Base-by-base conservation (phyloP, 768 basidiomycete species). In the Galerina marginata region DNA sequence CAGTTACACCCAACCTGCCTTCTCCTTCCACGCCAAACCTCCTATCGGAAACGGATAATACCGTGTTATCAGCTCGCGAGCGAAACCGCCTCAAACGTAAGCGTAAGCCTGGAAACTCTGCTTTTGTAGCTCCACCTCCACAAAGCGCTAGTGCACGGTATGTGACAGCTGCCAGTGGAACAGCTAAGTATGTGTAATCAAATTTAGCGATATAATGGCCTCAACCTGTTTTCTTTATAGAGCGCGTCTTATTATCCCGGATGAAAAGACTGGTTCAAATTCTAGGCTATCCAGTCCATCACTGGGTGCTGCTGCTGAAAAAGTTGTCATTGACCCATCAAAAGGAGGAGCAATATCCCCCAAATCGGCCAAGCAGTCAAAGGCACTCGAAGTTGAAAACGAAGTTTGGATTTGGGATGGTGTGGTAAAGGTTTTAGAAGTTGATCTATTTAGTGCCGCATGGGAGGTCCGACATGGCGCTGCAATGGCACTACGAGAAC, bases 401-500 rank as follows among this genome's bases (percentile, higher is more conserved):
- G 93, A 92, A 0, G 75, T 78, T 29, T 96, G 93, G 93, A 81
- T 93, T 1, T 96, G 94, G 94, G 90, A 91, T 65, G 92, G 90
- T 15, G 83, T 94, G 10, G 85, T 89, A 11, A 86, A 87, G 61
- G 80, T 95, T 6, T 80, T 98, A 7, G 89, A 91, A 69, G 88
- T 94, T 5, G 90, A 92, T 67, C 75, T 98, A 7, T 90, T 93
- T 67, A 94, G 90, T 67, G 83, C 89, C 3, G 83, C 87, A 3
- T 99, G 97, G 97, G 95, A 99, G 73, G 86, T 91, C 12, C 84
- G 97, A 52, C 97, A 99, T 68, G 97, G 97, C 38, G 91, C 95
- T 14, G 92, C 95, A 0, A 86, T 97, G 82, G 95, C 93, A 1
- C 73, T 99, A 33, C 84, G 95, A 47, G 97, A 98, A 69, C 74